Percentiles rank a stretch among this genome's conserved stretches.
These are phyloP conservation scores for Corynascus novoguineensis DNA, from an alignment of 495 filamentous ascomycete genomes.

Conservation along the genomic window DNA sequence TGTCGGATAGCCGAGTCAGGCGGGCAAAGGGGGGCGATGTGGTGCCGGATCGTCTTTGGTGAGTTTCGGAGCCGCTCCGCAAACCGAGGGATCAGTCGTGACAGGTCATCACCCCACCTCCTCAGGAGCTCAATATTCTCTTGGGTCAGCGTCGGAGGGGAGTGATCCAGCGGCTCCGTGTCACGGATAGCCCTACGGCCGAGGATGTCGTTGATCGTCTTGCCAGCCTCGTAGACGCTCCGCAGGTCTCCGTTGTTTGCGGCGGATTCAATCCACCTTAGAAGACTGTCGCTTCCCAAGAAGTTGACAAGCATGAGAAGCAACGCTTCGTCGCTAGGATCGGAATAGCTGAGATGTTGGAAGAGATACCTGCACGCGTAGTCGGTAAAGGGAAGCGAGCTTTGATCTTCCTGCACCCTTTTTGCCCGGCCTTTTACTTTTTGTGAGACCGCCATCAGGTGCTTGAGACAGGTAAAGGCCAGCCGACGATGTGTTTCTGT, in stretches of 20 bases:
- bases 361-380: slow-evolving; percentile 18
- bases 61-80: slow-evolving; percentile 8
- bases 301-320: slow-evolving; percentile 10
- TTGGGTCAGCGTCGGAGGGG: background rate
- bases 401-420: background rate
- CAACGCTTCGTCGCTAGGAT: slow-evolving; percentile 6
- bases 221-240: slow-evolving; percentile 14
- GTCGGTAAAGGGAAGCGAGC: background rate
- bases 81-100: slow-evolving; percentile 10
- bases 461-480: slow-evolving; percentile 10
- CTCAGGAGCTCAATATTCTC: background rate
- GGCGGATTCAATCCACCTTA: slow-evolving; percentile 13
- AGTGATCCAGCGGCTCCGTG: background rate
- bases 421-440: background rate
- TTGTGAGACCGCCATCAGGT: background rate
- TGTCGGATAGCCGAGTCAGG: slow-evolving; percentile 19
- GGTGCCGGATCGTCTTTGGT: slow-evolving; percentile 27
- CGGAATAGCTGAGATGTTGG: slow-evolving; percentile 7
- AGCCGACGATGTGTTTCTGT: slow-evolving; percentile 8
- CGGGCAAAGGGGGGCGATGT: slow-evolving; percentile 30
- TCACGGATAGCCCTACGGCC: background rate
- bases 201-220: slow-evolving; percentile 5
- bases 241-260: slow-evolving; percentile 10
- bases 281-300: slow-evolving; percentile 4
- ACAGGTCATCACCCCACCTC: slow-evolving; percentile 17